Percentiles rank a stretch among this genome's conserved stretches.
Conservation (phyloP, 1,284 basidiomycete genomes). For the Gymnopus androsaceus region DNA sequence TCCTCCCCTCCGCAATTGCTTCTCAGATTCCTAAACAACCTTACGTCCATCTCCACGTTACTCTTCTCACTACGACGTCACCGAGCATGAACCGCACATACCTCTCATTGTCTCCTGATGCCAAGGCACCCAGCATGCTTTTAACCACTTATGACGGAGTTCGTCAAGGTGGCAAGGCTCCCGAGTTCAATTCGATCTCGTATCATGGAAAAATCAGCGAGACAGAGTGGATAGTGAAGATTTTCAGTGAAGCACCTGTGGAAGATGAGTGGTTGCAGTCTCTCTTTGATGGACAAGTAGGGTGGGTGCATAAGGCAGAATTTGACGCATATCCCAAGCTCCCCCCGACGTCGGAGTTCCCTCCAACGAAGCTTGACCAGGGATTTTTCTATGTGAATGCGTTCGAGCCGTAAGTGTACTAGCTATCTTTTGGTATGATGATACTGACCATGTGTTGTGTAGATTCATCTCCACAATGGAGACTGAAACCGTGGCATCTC, state of each 20-base stretch:
- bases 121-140: constrained; percentile 63
- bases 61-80: constrained; percentile 80
- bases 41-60: constrained; percentile 88
- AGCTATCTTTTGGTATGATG: not conserved
- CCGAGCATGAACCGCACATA: constrained; percentile 65
- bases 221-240: constrained; percentile 77
- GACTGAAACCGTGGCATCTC: constrained; percentile 82
- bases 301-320: constrained; percentile 86
- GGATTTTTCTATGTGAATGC: constrained; percentile 89
- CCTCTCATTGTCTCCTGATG: constrained; percentile 58
- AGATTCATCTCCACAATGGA: constrained; percentile 90
- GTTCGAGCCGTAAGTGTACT: constrained; percentile 72
- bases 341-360: constrained; percentile 67
- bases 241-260: constrained; percentile 76
- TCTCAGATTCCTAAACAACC: constrained; percentile 63
- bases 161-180: constrained; percentile 52
- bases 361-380: constrained; percentile 73
- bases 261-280: constrained; percentile 68
- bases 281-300: constrained; percentile 68
- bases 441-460: not conserved
- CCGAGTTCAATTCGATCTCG: constrained; percentile 88
- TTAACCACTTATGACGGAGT: constrained; percentile 71
- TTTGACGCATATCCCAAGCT: constrained; percentile 81
- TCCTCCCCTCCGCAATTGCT: constrained; percentile 47
- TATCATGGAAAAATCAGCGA: constrained; percentile 71